Evolutionary conservation across 2,329 filamentous ascomycete species (phyloP).

Genomic region (Phyllosticta ampelicida): DNA sequence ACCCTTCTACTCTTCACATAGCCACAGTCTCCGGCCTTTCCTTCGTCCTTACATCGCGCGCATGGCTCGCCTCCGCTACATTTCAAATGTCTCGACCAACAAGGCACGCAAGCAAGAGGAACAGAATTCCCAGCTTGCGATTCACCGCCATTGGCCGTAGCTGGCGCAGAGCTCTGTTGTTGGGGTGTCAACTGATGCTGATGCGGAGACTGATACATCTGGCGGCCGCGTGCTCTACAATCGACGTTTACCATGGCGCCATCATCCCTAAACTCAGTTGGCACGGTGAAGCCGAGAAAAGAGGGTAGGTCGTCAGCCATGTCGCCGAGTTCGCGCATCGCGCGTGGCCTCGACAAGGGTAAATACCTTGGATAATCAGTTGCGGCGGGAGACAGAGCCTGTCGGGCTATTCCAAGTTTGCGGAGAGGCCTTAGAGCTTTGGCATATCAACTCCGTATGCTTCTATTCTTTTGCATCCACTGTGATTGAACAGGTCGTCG

Average conservation of each 20-base stretch:
- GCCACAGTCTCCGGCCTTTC: conserved; percentile 31
- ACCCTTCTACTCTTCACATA: conserved; percentile 43
- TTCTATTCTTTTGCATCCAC: not conserved
- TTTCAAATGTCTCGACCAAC: conserved; percentile 42
- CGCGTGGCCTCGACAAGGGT: too few species aligned
- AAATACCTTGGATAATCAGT: not conserved
- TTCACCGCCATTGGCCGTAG: not conserved
- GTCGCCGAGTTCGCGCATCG: not conserved
- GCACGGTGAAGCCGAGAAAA: not conserved
- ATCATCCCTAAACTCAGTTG: not conserved
- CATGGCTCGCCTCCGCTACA: conserved; percentile 41
- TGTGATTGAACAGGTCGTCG: not conserved
- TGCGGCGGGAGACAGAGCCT: not conserved
- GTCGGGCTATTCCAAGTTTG: not conserved
- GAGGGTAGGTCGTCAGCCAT: not conserved
- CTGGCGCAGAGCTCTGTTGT: not conserved
- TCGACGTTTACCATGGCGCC: not conserved
- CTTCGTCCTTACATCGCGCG: conserved; percentile 37
- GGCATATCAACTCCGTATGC: too few species aligned
- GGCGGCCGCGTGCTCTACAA: not conserved
- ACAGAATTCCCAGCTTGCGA: conserved; percentile 24
- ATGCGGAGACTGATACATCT: not conserved
- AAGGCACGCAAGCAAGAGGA: conserved; percentile 40
- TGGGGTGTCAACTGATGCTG: not conserved
- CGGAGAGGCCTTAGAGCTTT: not conserved